Conservation (phyloP, 2,329 filamentous ascomycete species). For the Blastomyces emzantsi region DNA sequence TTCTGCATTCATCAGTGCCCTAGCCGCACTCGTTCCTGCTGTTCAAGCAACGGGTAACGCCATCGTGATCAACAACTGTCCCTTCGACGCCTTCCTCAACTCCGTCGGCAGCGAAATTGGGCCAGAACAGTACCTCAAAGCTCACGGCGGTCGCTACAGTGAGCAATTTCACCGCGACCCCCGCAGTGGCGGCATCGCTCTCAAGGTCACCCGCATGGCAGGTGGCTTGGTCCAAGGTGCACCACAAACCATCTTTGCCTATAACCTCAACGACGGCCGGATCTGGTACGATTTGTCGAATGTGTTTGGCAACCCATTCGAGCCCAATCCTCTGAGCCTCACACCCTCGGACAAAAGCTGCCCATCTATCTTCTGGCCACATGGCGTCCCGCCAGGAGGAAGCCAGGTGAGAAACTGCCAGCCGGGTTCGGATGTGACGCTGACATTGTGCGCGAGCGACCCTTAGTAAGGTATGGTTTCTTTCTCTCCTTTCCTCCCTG, state of each 20-base stretch:
- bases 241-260: conserved; percentile 35
- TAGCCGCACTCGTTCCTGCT: conserved; percentile 21
- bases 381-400: conserved; percentile 24
- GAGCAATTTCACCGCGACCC: conserved; percentile 30
- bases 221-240: conserved; percentile 31
- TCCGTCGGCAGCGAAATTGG: conserved; percentile 26
- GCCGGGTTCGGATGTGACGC: conserved; percentile 20
- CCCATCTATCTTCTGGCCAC: conserved; percentile 25
- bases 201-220: conserved; percentile 33
- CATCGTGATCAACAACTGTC: conserved; percentile 30
- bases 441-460: conserved; percentile 23
- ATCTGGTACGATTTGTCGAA: conserved; percentile 38
- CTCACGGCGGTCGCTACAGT: conserved; percentile 26
- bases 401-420: conserved; percentile 27
- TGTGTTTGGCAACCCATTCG: conserved; percentile 37
- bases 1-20: conserved; percentile 11
- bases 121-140: conserved; percentile 21
- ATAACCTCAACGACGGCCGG: conserved; percentile 30
- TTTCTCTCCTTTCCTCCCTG: neutral
- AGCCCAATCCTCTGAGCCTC: conserved; percentile 22
- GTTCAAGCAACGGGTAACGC: conserved; percentile 26
- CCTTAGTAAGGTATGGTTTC: neutral
- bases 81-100: conserved; percentile 29
- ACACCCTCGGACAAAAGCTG: conserved; percentile 22
- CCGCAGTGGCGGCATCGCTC: conserved; percentile 33